Percentiles rank a stretch among this genome's conserved stretches.
These are phyloP conservation scores for Rhytidiadelphus loreus DNA, from an alignment of 225 moss, liverwort and hornwort genomes.

Conservation along the genomic window DNA sequence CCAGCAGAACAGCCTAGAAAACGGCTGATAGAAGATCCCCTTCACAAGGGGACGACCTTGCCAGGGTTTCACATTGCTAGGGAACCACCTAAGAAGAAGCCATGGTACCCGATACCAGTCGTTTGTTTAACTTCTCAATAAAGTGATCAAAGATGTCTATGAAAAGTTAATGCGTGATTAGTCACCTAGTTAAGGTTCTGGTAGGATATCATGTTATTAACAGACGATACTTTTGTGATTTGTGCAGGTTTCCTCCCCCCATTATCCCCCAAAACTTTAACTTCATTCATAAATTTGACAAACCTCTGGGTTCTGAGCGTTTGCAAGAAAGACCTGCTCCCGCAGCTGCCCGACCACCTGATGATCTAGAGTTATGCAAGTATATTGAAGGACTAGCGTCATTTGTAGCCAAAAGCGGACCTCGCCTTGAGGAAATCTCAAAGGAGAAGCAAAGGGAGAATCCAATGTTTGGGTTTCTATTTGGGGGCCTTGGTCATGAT, in stretches of 20 bases:
- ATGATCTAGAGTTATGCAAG: constrained; percentile 46
- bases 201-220: background rate
- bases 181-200: background rate
- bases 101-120: constrained; percentile 29
- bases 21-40: constrained; percentile 28
- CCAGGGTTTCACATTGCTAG: constrained; percentile 58
- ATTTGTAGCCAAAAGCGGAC: constrained; percentile 86
- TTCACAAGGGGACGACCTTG: constrained; percentile 42
- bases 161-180: background rate
- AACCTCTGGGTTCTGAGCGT: constrained; percentile 34
- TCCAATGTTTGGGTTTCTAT: constrained; percentile 73
- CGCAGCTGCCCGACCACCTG: constrained; percentile 44
- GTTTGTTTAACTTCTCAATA: background rate
- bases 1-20: constrained; percentile 17
- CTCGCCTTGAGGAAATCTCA: constrained; percentile 73
- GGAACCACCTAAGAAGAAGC: constrained; percentile 41
- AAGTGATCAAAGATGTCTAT: background rate
- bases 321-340: constrained; percentile 47
- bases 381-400: constrained; percentile 75
- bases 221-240: background rate
- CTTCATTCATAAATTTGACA: constrained; percentile 35
- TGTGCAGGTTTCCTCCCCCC: constrained; percentile 61
- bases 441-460: constrained; percentile 73
- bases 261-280: constrained; percentile 47
- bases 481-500: constrained; percentile 65